Evolutionary conservation across 164 flowering plant species (phyloP), one percentile per base, ranked within the genome.

Genomic region (Berberis thunbergii): DNA sequence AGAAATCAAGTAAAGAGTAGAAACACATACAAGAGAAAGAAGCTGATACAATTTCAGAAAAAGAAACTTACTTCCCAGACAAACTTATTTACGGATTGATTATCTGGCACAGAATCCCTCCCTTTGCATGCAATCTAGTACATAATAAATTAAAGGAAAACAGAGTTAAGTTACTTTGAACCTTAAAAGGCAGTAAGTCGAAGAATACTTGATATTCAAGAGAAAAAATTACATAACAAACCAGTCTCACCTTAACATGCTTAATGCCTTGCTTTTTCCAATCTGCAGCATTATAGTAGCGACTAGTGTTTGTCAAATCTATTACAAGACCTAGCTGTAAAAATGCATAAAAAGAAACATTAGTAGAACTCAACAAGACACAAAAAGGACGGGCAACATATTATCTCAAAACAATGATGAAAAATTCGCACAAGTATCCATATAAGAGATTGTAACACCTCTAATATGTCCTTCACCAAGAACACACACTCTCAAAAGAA

Each of bases 281-380:
- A 61, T 91, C 96, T 63, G 71, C 43, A 10, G 82, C 58, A 54
- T 69, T 60, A 74, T 91, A 91, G 74, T 91, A 91, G 62, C 97
- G 86, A 64, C 74, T 72, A 12, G 96, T 84, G 73, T 91, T 91
- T 65, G 97, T 91, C 76, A 91, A 75, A 77, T 91, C 97, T 67
- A 91, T 87, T 70, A 91, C 94, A 66, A 91, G 63, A 67, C 97
- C 96, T 59, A 91, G 83, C 97, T 91, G 86, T 45, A 60, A 77
- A 77, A 62, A 57, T 39, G 61, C 13, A 49, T 48, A 0, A 50
- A 43, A 43, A n/a, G 44, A 42, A 11, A 9, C 6, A 2, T 59
- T 50, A 53, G 5, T 41, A 67, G 4, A 45, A 60, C 8, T 45
- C 49, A 6, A 60, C n/a, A 48, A 26, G 26, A 26, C 26, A 26